A percentile compares a stretch with the other conserved stretches of the same genome.
These are phyloP conservation scores for Tritrichomonas musculus DNA, from an alignment of 208 protist genomes.

Conservation along the genomic window DNA sequence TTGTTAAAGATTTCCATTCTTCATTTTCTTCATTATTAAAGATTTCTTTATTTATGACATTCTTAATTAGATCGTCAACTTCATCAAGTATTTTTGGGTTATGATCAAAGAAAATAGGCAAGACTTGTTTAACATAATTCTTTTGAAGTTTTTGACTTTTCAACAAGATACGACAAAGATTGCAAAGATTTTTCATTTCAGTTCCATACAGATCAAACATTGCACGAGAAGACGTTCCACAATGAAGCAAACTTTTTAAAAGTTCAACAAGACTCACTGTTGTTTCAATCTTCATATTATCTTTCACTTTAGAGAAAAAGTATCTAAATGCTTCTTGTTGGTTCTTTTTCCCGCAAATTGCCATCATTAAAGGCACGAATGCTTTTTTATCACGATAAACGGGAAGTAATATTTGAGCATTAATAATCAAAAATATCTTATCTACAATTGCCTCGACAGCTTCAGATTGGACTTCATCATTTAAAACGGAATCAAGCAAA, in stretches of 20 bases:
- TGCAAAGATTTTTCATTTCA: background rate
- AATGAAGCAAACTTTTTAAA: background rate
- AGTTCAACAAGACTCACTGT: background rate
- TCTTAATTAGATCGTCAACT: background rate
- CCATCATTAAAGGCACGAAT: background rate
- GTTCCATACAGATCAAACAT: background rate
- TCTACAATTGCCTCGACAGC: background rate
- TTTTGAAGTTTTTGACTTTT: background rate
- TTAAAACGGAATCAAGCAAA: background rate
- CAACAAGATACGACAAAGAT: background rate
- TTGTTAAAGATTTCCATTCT: background rate
- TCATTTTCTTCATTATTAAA: background rate
- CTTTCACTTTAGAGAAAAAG: background rate
- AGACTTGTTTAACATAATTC: background rate
- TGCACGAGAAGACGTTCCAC: background rate
- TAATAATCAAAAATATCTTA: background rate
- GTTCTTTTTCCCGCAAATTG: background rate
- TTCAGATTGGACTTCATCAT: background rate
- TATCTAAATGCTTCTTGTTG: background rate
- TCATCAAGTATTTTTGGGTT: background rate
- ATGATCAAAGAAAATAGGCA: background rate
- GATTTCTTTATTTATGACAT: background rate
- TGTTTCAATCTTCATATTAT: background rate
- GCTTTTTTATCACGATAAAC: background rate
- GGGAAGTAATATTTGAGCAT: background rate